Conservation (phyloP, 495 filamentous ascomycete species). For the Sordaria brevicollis region DNA sequence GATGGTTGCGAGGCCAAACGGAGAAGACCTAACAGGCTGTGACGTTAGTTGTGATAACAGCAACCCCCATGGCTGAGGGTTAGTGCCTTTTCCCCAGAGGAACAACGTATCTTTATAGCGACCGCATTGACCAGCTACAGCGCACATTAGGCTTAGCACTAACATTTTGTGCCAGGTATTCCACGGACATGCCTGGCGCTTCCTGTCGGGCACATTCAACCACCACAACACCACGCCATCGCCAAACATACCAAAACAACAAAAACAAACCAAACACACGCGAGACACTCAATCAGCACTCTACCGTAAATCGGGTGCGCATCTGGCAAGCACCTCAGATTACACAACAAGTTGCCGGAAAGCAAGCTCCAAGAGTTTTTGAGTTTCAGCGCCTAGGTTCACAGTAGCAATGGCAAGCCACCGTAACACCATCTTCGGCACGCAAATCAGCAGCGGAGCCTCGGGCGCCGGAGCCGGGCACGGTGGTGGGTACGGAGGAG, state of each 20-base stretch:
- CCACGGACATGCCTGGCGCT: not conserved
- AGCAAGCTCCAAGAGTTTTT: too few relatives aligned
- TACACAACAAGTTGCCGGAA: too few relatives aligned
- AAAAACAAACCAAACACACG: not conserved
- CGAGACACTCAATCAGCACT: not conserved
- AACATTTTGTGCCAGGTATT: not conserved
- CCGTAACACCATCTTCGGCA: not conserved
- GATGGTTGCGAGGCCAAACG: too few relatives aligned
- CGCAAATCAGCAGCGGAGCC: not conserved
- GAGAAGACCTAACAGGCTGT: too few relatives aligned
- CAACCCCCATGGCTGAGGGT: too few relatives aligned
- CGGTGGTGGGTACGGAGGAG: not conserved
- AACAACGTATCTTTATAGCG: too few relatives aligned
- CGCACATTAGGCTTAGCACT: not conserved
- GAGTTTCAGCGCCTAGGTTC: too few relatives aligned
- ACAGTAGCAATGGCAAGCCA: not conserved
- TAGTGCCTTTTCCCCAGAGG: too few relatives aligned
- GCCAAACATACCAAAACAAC: not conserved
- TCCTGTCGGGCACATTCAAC: not conserved
- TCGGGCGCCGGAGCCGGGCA: not conserved
- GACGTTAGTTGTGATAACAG: too few relatives aligned
- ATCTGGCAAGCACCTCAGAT: too few relatives aligned
- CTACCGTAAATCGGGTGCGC: not conserved
- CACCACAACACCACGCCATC: not conserved
- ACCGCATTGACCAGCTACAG: too few relatives aligned